phyloP scores from a whole-genome alignment of 208 protist genomes.

The Trypanosoma cruzi region DNA sequence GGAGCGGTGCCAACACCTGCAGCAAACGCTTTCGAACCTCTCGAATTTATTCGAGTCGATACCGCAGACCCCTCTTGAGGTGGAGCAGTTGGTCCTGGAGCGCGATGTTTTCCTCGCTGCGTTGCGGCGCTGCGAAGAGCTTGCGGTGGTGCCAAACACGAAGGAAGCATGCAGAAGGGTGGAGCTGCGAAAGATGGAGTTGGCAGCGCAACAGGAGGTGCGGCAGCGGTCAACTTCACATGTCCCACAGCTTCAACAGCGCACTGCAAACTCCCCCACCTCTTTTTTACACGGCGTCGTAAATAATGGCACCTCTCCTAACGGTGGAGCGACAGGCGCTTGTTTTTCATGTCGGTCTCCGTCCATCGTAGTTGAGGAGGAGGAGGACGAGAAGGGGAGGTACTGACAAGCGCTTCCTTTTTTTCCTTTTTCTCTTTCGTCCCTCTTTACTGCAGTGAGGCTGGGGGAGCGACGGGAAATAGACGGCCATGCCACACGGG shows the following conservation, averaged over 20 bases:
- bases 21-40: constrained; percentile 18
- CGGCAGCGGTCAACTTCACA: not conserved
- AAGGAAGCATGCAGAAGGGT: constrained; percentile 1
- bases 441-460: too few species aligned
- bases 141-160: constrained; percentile 4
- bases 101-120: constrained; percentile 15
- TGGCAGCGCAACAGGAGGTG: not conserved
- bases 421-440: constrained; percentile 14
- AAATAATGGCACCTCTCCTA: too few species aligned
- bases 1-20: constrained; percentile 14
- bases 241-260: not conserved
- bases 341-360: not conserved
- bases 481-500: too few species aligned
- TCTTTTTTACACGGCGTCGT: too few species aligned
- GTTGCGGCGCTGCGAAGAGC: constrained; percentile 13
- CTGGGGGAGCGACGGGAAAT: too few species aligned
- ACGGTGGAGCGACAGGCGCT: not conserved
- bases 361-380: constrained; percentile 16
- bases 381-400: not conserved
- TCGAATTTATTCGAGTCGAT: constrained; percentile 16
- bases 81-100: constrained; percentile 21
- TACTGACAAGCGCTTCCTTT: not conserved
- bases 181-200: constrained; percentile 17
- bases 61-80: constrained; percentile 5
- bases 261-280: not conserved